Evolutionary conservation across 169 alveolate species (phyloP), one percentile per base, ranked within the genome.

Genomic region (Eimeria falciformis): DNA sequence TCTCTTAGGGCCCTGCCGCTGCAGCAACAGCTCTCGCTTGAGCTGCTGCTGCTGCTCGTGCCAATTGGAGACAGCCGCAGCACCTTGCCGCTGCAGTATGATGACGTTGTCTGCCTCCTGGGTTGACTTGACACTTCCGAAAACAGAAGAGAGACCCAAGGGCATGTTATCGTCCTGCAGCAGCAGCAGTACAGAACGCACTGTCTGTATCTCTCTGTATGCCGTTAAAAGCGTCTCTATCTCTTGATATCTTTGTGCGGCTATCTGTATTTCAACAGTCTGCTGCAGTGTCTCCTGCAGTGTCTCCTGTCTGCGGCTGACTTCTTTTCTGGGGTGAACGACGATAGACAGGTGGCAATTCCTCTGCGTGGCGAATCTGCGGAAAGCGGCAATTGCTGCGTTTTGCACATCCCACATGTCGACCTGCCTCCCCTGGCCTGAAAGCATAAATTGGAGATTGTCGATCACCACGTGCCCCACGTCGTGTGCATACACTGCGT

Each of bases 61-160:
- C 5, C 12, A 40, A 5, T 17, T 7, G 40, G 85, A 75, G 4
- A 58, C 27, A 5, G 65, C 3, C 17, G 82, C 69, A 46, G 89
- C 93, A 37, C 68, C 79, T 5, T 69, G 84, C 79, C 55, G 95
- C 95, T 98, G 98, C 43, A 98, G 91, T 45, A 98, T 98, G 50
- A 97, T 82, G 6, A 98, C 98, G 85, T 97, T 97, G 85, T 98
- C 99, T n/a, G 99, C 99, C 92, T 98, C 99, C 92, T 98, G 97
- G 4, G 99, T 97, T 1, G 98, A 96, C 94, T 98, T 98, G 3
- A 98, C 99, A 40, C 98, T 94, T n/a, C 99, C 99, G 94, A 98
- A 98, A 23, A 98, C 98, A 7, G 98, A 95, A 7, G 98, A 95
- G 33, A 97, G 94, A 46, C 97, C 97, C 5, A 98, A 95, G 47